These are phyloP conservation scores for Magnaporthiopsis rhizophila DNA, from an alignment of 2,329 filamentous ascomycete species.

Conservation along the genomic window DNA sequence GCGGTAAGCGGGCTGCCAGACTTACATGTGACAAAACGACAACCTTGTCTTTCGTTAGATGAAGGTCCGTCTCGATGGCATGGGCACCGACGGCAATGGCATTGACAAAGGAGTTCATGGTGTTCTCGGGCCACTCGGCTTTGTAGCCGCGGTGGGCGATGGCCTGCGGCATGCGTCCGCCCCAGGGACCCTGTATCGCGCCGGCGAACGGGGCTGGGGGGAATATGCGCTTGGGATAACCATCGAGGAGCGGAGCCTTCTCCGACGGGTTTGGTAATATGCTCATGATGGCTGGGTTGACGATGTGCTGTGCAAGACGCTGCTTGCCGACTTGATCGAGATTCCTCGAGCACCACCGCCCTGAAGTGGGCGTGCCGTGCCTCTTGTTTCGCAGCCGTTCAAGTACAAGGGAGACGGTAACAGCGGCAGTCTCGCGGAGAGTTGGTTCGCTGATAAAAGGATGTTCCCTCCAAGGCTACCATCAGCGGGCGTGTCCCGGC, in stretches of 20 bases:
- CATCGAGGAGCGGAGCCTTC: slow-evolving; percentile 5
- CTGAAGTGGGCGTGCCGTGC: too few relatives aligned
- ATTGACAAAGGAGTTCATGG: slow-evolving; percentile 48
- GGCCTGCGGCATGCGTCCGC: slow-evolving; percentile 49
- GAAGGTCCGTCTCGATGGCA: slow-evolving; percentile 83
- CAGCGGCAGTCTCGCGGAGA: too few relatives aligned
- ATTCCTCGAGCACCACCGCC: too few relatives aligned
- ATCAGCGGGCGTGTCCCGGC: too few relatives aligned
- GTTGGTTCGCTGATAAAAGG: neutral
- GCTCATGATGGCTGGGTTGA: neutral
- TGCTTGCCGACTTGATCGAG: neutral
- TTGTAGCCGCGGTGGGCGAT: slow-evolving; percentile 79
- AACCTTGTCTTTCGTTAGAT: slow-evolving; percentile 72
- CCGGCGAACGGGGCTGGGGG: slow-evolving; percentile 7
- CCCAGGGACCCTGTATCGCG: slow-evolving; percentile 4
- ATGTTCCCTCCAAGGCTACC: neutral
- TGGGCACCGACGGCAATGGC: slow-evolving; percentile 38
- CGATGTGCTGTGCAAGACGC: neutral
- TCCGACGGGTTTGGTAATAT: slow-evolving; percentile 5
- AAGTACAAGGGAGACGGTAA: too few relatives aligned
- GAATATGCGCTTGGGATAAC: slow-evolving; percentile 1
- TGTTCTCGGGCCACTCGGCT: slow-evolving; percentile 74
- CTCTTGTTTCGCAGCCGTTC: too few relatives aligned
- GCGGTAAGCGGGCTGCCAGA: slow-evolving; percentile 2
- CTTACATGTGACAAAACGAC: slow-evolving; percentile 77